Evolutionary conservation across 345 rosid species (phyloP).

Genomic region (Odontarrhena argentea): DNA sequence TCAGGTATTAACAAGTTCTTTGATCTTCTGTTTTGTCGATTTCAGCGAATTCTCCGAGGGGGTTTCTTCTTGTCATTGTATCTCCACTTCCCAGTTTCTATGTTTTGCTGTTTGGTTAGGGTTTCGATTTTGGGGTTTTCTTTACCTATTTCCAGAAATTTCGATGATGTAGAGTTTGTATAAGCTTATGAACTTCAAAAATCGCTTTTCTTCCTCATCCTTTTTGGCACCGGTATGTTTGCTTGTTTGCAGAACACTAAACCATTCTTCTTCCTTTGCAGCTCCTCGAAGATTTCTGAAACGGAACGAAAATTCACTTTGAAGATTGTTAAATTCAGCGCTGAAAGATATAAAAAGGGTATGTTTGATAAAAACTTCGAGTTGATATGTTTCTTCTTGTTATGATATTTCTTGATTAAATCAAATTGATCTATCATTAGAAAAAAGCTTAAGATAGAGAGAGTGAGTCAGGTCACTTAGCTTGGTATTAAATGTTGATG

Average conservation of each 20-base stretch:
- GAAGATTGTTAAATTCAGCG: not conserved
- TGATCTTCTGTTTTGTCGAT: not conserved
- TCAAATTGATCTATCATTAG: slow-evolving; percentile 1
- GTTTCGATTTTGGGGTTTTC: not conserved
- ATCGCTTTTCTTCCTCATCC: no score
- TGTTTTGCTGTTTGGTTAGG: slow-evolving; percentile 10
- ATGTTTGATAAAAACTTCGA: not conserved
- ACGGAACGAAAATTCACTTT: no score
- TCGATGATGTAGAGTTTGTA: not conserved
- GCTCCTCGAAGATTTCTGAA: no score
- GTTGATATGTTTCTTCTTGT: not conserved
- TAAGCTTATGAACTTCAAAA: slow-evolving; percentile 4
- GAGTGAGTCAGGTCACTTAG: not conserved
- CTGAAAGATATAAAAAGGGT: not conserved
- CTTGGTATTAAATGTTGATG: not conserved
- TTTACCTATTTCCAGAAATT: not conserved
- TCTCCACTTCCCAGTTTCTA: not conserved
- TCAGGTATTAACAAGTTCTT: slow-evolving; percentile 21
- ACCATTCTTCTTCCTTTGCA: not conserved
- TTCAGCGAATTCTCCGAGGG: not conserved
- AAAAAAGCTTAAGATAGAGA: not conserved
- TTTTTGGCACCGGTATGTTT: no score
- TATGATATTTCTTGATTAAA: slow-evolving; percentile 7
- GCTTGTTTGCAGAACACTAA: no score
- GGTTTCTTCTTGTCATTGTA: slow-evolving; percentile 1